These are phyloP conservation scores for Penicillium sp. DNA, from an alignment of 2,329 filamentous ascomycete genomes.

Conservation along the genomic window DNA sequence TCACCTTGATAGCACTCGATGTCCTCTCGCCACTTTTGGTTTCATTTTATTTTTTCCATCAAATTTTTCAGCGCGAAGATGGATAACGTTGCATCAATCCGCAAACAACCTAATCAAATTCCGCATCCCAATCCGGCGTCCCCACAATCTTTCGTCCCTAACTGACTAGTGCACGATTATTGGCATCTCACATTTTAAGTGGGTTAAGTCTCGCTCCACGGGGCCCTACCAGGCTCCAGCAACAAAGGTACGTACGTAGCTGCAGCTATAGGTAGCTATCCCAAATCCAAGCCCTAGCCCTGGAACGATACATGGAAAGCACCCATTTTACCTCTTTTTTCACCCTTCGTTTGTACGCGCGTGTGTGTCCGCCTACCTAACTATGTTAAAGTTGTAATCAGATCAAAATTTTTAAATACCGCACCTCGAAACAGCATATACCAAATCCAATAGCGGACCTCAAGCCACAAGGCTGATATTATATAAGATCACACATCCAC, in stretches of 20 bases:
- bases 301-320: neutral
- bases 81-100: neutral
- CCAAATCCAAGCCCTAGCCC: neutral
- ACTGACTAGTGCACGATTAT: neutral
- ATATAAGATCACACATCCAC: too few species aligned
- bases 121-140: neutral
- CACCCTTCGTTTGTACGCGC: neutral
- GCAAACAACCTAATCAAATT: neutral
- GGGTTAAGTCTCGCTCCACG: neutral
- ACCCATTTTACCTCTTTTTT: too few species aligned
- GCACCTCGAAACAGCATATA: neutral
- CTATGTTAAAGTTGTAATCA: too few species aligned
- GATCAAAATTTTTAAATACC: neutral
- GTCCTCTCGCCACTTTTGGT: neutral
- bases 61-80: neutral
- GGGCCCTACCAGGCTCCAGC: neutral
- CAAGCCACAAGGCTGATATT: too few species aligned
- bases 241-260: neutral
- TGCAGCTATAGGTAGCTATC: neutral
- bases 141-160: neutral
- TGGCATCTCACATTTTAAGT: neutral
- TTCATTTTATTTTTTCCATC: neutral
- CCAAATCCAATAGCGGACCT: neutral
- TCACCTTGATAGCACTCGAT: neutral
- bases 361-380: too few species aligned